A percentile compares a stretch with the other conserved stretches of the same genome.
Evolutionary conservation across 768 basidiomycete species (phyloP).

Genomic region (Xerocomellus chrysenteron): DNA sequence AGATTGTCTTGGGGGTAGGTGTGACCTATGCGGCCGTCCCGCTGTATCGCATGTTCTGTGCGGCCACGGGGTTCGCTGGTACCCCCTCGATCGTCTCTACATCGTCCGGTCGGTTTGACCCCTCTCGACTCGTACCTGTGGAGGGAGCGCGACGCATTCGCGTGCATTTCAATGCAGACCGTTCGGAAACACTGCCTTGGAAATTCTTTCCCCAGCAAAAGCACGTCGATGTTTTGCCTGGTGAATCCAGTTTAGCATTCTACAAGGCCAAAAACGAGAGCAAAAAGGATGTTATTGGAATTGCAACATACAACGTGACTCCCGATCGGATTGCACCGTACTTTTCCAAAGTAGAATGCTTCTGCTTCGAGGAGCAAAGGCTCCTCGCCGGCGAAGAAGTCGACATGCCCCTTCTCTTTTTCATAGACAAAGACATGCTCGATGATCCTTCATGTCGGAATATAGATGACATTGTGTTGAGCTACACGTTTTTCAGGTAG

Average conservation of each 20-base stretch:
- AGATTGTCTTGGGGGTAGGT: conserved; percentile 81
- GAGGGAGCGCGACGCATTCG: conserved; percentile 74
- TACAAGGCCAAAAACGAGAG: conserved; percentile 90
- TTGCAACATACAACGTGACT: conserved; percentile 98
- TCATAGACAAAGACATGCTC: conserved; percentile 95
- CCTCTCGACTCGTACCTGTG: conserved; percentile 80
- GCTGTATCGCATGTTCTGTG: conserved; percentile 96
- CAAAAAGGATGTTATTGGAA: conserved; percentile 89
- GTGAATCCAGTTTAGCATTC: conserved; percentile 95
- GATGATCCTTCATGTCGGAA: conserved; percentile 88
- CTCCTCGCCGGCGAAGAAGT: conserved; percentile 94
- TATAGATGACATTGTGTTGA: conserved; percentile 88
- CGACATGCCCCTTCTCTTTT: conserved; percentile 97
- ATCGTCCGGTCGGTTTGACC: conserved; percentile 64
- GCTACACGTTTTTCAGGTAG: conserved; percentile 97
- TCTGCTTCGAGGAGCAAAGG: conserved; percentile 99
- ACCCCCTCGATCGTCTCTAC: conserved; percentile 84
- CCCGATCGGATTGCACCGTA: conserved; percentile 97
- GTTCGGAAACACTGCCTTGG: conserved; percentile 89
- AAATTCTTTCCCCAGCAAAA: conserved; percentile 88
- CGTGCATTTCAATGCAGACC: conserved; percentile 95
- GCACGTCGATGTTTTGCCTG: conserved; percentile 86
- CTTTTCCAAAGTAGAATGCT: conserved; percentile 99
- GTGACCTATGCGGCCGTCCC: conserved; percentile 97
- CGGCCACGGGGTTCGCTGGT: conserved; percentile 95